phyloP scores from a whole-genome alignment of 2,329 filamentous ascomycete genomes.

The Penicillium sp. region DNA sequence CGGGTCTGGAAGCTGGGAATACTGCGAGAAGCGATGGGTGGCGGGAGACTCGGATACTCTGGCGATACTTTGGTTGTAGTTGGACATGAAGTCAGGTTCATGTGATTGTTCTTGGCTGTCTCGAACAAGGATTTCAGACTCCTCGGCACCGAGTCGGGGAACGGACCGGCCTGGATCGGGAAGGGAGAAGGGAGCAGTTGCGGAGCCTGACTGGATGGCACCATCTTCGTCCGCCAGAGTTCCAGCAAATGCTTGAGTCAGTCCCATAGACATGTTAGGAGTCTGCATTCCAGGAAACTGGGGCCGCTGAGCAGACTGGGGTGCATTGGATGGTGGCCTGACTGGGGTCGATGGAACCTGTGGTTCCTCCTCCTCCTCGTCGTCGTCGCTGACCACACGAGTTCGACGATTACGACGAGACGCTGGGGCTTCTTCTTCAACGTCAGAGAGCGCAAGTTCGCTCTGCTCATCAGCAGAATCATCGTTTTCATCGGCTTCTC shows the following conservation, averaged over 20 bases:
- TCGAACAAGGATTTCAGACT: conserved; percentile 57
- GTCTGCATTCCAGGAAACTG: conserved; percentile 63
- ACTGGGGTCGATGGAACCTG: conserved; percentile 31
- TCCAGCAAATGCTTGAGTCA: conserved; percentile 86
- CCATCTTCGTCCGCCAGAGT: conserved; percentile 67
- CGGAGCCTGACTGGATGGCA: conserved; percentile 46
- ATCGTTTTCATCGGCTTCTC: conserved; percentile 44
- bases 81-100: conserved; percentile 44
- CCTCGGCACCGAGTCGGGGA: conserved; percentile 56
- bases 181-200: conserved; percentile 44
- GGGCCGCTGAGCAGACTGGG: conserved; percentile 43
- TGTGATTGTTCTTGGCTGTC: conserved; percentile 52
- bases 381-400: conserved; percentile 64
- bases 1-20: conserved; percentile 66
- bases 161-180: conserved; percentile 56
- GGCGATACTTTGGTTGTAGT: conserved; percentile 32
- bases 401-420: conserved; percentile 48
- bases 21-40: conserved; percentile 52
- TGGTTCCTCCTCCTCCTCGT: conserved; percentile 55
- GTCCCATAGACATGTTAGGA: conserved; percentile 54
- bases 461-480: conserved; percentile 32
- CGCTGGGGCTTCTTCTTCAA: conserved; percentile 46
- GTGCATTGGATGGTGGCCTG: conserved; percentile 27
- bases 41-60: conserved; percentile 37
- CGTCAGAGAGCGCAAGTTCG: conserved; percentile 33